phyloP scores from a whole-genome alignment of 2,329 filamentous ascomycete species.

The Taxawa tesnikishii region DNA sequence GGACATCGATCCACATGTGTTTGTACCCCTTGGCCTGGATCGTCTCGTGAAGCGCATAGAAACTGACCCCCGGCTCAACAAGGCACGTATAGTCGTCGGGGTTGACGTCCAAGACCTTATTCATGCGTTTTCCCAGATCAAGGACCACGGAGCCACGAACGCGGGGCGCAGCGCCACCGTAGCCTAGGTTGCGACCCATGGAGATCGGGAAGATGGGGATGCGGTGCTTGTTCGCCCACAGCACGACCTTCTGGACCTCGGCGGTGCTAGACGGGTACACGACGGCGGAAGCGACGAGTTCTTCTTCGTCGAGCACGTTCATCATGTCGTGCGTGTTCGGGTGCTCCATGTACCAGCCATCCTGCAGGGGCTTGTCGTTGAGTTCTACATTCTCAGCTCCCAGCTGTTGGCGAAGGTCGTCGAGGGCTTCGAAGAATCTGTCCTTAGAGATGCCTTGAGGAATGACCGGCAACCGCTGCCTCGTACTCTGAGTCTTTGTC shows the following conservation, averaged over 20 bases:
- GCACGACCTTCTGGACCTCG: slow-evolving; percentile 20
- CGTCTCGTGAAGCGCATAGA: slow-evolving; percentile 20
- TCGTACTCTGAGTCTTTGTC: no score
- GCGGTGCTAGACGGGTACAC: slow-evolving; percentile 24
- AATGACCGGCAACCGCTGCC: no score
- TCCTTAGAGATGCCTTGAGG: no score
- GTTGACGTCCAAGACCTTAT: slow-evolving; percentile 39
- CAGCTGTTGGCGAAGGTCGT: no score
- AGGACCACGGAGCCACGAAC: slow-evolving; percentile 33
- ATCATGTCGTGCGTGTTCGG: not conserved
- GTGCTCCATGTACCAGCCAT: not conserved
- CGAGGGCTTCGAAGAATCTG: no score
- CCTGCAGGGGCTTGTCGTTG: not conserved
- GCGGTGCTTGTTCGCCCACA: slow-evolving; percentile 21
- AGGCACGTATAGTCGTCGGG: slow-evolving; percentile 36
- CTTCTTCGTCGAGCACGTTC: slow-evolving; percentile 25
- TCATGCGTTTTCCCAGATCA: slow-evolving; percentile 35
- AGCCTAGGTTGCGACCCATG: slow-evolving; percentile 35
- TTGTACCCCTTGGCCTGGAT: slow-evolving; percentile 17
- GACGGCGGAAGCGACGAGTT: slow-evolving; percentile 32
- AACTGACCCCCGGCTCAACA: slow-evolving; percentile 38
- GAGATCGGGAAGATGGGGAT: slow-evolving; percentile 22
- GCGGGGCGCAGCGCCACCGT: slow-evolving; percentile 37
- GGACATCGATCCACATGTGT: slow-evolving; percentile 21
- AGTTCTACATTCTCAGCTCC: not conserved